These are phyloP conservation scores for Cynara cardunculus DNA, from an alignment of 129 eudicot genomes.

Conservation along the genomic window DNA sequence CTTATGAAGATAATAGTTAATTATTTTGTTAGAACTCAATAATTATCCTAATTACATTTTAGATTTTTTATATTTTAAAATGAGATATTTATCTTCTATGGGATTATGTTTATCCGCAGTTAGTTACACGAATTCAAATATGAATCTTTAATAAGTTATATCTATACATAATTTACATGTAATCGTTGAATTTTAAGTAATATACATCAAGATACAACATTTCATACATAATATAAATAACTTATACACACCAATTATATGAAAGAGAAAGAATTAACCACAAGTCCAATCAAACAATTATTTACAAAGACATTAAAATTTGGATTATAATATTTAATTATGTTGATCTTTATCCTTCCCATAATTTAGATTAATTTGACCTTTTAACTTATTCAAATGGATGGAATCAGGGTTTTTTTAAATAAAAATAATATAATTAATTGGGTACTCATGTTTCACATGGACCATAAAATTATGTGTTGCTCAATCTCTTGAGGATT, in stretches of 20 bases:
- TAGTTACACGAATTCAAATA: too few species aligned
- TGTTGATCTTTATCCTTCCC: background rate
- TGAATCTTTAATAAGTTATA: too few species aligned
- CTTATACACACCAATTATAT: background rate
- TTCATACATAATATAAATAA: too few species aligned
- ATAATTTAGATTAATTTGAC: background rate
- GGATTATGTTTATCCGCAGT: too few species aligned
- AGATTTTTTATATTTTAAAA: too few species aligned
- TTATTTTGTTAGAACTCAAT: too few species aligned
- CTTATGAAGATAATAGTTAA: too few species aligned
- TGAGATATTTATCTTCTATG: too few species aligned
- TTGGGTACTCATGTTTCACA: background rate
- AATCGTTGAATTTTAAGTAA: too few species aligned
- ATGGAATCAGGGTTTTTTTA: background rate
- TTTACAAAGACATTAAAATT: background rate
- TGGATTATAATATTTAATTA: background rate
- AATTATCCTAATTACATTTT: too few species aligned
- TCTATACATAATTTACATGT: too few species aligned
- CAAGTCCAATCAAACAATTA: constrained; percentile 2
- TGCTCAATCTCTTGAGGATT: background rate
- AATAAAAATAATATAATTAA: background rate
- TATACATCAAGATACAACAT: too few species aligned
- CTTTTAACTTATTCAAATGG: background rate
- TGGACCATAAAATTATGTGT: background rate
- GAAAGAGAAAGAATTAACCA: background rate